A percentile compares a stretch with the other conserved stretches of the same genome.
phyloP scores from a whole-genome alignment of 306 rosid species.

The Ormosia emarginata region DNA sequence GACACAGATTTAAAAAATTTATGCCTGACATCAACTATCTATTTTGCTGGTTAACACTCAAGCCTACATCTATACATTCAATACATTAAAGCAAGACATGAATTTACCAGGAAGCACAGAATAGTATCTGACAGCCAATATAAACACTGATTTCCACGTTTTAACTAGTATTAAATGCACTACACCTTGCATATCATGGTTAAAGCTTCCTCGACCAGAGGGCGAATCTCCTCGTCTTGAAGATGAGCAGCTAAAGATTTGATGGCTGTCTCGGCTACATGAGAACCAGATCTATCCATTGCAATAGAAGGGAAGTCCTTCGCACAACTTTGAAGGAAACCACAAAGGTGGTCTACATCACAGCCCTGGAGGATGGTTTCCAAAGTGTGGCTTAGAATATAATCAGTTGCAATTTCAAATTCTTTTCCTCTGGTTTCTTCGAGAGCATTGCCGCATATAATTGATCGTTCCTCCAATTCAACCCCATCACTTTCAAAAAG shows the following conservation, averaged over 20 bases:
- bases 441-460: slow-evolving; percentile 75
- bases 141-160: neutral
- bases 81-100: neutral
- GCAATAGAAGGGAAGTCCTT: slow-evolving; percentile 67
- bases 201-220: slow-evolving; percentile 61
- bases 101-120: neutral
- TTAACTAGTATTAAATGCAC: neutral
- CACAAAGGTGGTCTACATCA: slow-evolving; percentile 53
- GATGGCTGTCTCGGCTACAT: slow-evolving; percentile 78
- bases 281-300: slow-evolving; percentile 90
- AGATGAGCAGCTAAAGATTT: slow-evolving; percentile 63
- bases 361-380: slow-evolving; percentile 74
- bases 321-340: slow-evolving; percentile 57
- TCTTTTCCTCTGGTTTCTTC: slow-evolving; percentile 85
- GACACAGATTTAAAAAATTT: neutral
- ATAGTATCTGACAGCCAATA: neutral
- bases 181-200: slow-evolving; percentile 65
- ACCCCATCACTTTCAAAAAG: slow-evolving; percentile 58
- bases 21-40: neutral
- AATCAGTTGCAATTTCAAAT: slow-evolving; percentile 83
- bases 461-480: slow-evolving; percentile 69
- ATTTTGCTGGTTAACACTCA: neutral
- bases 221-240: slow-evolving; percentile 40
- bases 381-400: slow-evolving; percentile 80
- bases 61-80: neutral